A percentile compares a stretch with the other conserved stretches of the same genome.
phyloP scores from a whole-genome alignment of 1,139 yeast species.

The Saccharomyces uvarum region DNA sequence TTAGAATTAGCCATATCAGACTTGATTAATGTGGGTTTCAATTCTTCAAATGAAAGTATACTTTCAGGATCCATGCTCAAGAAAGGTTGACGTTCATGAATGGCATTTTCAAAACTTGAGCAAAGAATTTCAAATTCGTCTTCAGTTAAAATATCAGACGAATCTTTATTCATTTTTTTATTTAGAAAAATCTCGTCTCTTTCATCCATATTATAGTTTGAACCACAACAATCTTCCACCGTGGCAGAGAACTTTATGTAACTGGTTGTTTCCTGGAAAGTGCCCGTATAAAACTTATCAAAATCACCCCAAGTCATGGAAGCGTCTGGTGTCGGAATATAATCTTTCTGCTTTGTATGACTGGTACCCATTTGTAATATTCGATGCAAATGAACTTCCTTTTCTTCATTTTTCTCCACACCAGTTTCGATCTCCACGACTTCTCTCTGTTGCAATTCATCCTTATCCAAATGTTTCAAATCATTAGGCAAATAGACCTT shows the following conservation, averaged over 20 bases:
- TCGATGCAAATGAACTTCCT: constrained; percentile 90
- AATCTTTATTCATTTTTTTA: constrained; percentile 34
- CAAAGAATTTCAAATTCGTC: constrained; percentile 79
- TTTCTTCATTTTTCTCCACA: constrained; percentile 95
- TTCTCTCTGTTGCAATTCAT: constrained; percentile 67
- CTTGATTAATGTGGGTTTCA: constrained; percentile 41
- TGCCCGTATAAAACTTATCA: constrained; percentile 56
- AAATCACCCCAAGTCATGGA: constrained; percentile 77
- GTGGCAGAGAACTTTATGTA: constrained; percentile 89
- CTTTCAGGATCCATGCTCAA: constrained; percentile 76
- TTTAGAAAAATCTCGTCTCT: constrained; percentile 63
- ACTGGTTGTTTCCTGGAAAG: constrained; percentile 63
- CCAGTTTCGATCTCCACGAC: constrained; percentile 91
- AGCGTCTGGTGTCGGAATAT: constrained; percentile 97
- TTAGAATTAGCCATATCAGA: constrained; percentile 22
- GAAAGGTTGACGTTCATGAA: constrained; percentile 81
- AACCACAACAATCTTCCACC: constrained; percentile 87
- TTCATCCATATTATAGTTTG: constrained; percentile 87
- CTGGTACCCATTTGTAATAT: constrained; percentile 40
- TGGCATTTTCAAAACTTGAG: constrained; percentile 64
- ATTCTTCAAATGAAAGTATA: constrained; percentile 62
- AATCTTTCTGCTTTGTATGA: constrained; percentile 46
- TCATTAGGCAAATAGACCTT: constrained; percentile 73
- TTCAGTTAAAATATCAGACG: constrained; percentile 45
- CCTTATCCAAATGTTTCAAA: constrained; percentile 69